Conservation (phyloP, 768 basidiomycete genomes). For the Phaffia australis region DNA sequence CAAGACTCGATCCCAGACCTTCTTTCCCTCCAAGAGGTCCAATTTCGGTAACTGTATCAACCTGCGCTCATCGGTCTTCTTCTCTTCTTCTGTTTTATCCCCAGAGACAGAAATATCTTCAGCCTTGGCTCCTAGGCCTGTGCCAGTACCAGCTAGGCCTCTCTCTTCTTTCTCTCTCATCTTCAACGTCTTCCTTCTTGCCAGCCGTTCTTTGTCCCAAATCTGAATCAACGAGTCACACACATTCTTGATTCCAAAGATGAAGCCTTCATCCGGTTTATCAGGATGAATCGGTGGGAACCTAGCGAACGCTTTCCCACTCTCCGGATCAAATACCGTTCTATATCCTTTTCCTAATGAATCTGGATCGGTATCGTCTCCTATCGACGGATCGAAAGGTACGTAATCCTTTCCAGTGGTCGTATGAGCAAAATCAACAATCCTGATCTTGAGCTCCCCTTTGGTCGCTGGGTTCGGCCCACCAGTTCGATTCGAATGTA, state of each 20-base stretch:
- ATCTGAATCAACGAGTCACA: slow-evolving; percentile 65
- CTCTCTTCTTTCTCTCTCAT: background rate
- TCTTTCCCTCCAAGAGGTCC: slow-evolving; percentile 19
- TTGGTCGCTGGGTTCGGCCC: slow-evolving; percentile 1
- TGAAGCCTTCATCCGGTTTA: slow-evolving; percentile 84
- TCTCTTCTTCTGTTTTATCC: slow-evolving; percentile 50
- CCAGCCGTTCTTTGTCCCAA: slow-evolving; percentile 74
- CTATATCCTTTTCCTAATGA: slow-evolving; percentile 62
- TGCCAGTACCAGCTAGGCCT: no score
- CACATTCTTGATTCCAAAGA: slow-evolving; percentile 77
- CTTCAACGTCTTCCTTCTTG: slow-evolving; percentile 8
- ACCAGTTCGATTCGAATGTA: background rate
- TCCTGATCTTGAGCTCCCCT: slow-evolving; percentile 87
- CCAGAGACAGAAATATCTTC: background rate
- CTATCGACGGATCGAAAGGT: slow-evolving; percentile 43
- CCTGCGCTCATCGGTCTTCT: background rate
- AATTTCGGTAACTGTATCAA: slow-evolving; percentile 18
- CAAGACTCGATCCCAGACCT: slow-evolving; percentile 22
- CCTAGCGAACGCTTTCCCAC: slow-evolving; percentile 74
- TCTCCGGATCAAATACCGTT: slow-evolving; percentile 67
- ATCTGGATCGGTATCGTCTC: slow-evolving; percentile 34
- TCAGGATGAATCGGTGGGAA: slow-evolving; percentile 88
- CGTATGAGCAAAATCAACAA: slow-evolving; percentile 98
- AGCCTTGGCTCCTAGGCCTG: background rate
- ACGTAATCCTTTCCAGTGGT: slow-evolving; percentile 90